Base-by-base conservation (phyloP, 768 basidiomycete species). In the Termitomyces sp. region DNA sequence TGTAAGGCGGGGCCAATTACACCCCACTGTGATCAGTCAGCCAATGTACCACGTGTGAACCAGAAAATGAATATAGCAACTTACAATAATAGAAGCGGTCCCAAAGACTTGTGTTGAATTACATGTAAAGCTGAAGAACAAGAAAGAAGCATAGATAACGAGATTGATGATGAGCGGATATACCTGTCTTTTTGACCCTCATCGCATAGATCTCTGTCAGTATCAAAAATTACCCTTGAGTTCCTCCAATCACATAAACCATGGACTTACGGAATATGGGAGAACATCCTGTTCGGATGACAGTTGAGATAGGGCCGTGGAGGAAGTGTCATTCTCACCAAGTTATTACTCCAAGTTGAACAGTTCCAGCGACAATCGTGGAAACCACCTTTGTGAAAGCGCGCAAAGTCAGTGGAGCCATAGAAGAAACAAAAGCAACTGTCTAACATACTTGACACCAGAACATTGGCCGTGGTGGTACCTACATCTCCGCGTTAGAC, bases 381-480 rank as follows among this genome's bases (percentile, higher is more conserved):
- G 84, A 88, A 34, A 85, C 76, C 36, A 91, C 65, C 75, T 57
- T 33, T 73, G 40, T 20, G 8, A 56, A 27, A 54, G 32, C 30
- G 20, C 1, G n/a, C n/a, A n/a, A 30, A 7, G 39, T 57, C 46
- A 53, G 40, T 30, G 39, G 48, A 10, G 39, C 16, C 14, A 42
- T 14, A 39, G 5, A 4, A 49, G 10, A n/a, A 33, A 8, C 22
- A 37, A 6, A 24, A 46, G 10, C 10, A 42, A 18, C 12, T 9
- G 26, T 44, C 36, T 14, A 20, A 55, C 64, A 42, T 63, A 75
- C 76, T 72, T 92, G 89, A 60, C 75, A 79, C 78, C 80, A 79
- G 67, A 88, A 88, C 81, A 88, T 87, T 0, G 82, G 78, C 20
- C 85, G 76, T 27, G 84, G 85, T 7, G 86, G 84, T 33, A 89